A percentile compares a stretch with the other conserved stretches of the same genome.
Evolutionary conservation across 208 protist genomes (phyloP).

Genomic region (Leptomonas pyrrhocoris): DNA sequence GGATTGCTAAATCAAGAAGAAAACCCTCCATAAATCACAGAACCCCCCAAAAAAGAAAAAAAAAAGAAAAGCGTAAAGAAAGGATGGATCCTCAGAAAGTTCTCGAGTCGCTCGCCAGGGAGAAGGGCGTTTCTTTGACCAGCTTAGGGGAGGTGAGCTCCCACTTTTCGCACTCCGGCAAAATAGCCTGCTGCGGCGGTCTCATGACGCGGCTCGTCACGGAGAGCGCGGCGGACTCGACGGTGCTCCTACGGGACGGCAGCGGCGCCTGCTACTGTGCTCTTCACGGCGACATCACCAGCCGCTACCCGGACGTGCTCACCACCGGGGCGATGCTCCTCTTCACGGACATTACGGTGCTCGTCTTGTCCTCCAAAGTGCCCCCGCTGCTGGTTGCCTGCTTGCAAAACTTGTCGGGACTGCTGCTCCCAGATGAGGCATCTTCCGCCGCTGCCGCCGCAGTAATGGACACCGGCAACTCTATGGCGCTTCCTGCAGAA

Average conservation of each 20-base stretch:
- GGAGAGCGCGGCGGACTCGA: constrained; percentile 82
- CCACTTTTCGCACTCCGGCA: constrained; percentile 47
- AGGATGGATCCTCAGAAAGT: constrained; percentile 66
- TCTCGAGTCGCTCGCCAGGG: constrained; percentile 57
- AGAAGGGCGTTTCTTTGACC: constrained; percentile 51
- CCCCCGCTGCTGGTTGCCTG: constrained; percentile 81
- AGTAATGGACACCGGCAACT: constrained; percentile 1
- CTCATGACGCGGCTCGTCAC: constrained; percentile 68
- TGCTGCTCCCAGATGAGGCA: constrained; percentile 68
- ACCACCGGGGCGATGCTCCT: constrained; percentile 68
- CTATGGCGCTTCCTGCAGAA: not conserved
- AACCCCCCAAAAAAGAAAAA: not conserved
- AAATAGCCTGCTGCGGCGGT: constrained; percentile 80
- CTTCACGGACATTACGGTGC: constrained; percentile 67
- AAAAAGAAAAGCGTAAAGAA: not conserved
- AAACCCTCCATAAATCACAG: not conserved
- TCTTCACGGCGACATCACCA: constrained; percentile 77
- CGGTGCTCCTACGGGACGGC: constrained; percentile 70
- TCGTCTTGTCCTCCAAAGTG: constrained; percentile 53
- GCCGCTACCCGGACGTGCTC: constrained; percentile 75
- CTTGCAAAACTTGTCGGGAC: constrained; percentile 70
- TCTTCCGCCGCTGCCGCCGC: not conserved
- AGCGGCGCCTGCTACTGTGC: constrained; percentile 69
- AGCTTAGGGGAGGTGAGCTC: constrained; percentile 44
- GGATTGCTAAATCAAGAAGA: not conserved